Percentiles rank a stretch among this genome's conserved stretches.
Evolutionary conservation across 1,139 yeast genomes (phyloP).

Genomic region (Blastobotrys capitulatus): DNA sequence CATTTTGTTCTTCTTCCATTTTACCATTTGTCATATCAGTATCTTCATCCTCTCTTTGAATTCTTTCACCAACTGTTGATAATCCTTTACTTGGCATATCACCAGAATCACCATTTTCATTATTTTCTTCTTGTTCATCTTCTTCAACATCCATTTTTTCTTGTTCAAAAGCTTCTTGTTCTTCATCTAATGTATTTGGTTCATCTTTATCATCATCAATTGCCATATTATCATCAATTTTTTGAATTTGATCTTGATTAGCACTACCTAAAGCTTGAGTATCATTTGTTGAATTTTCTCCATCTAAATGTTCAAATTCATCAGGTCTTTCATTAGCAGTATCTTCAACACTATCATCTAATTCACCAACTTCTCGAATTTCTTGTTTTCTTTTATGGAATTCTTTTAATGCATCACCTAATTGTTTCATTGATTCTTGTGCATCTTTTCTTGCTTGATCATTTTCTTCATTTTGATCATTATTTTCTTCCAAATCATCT

Average conservation of each 20-base stretch:
- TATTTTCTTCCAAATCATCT: conserved; percentile 16
- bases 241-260: conserved; percentile 68
- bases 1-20: conserved; percentile 26
- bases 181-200: conserved; percentile 38
- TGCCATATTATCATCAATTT: conserved; percentile 78
- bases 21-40: conserved; percentile 12
- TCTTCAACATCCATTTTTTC: conserved; percentile 22
- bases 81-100: conserved; percentile 12
- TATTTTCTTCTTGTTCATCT: conserved; percentile 10
- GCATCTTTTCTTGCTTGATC: conserved; percentile 69
- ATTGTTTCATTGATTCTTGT: conserved; percentile 74
- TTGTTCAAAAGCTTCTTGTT: conserved; percentile 75
- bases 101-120: conserved; percentile 10
- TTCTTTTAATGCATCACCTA: conserved; percentile 88
- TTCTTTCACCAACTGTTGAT: conserved; percentile 16
- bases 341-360: conserved; percentile 42
- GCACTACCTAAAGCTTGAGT: conserved; percentile 95
- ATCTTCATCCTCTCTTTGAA: conserved; percentile 14
- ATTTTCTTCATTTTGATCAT: conserved; percentile 26
- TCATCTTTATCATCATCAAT: conserved; percentile 50
- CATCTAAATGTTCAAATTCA: conserved; percentile 88
- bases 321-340: conserved; percentile 63
- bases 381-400: conserved; percentile 89
- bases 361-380: conserved; percentile 45
- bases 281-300: conserved; percentile 60